Evolutionary conservation across 1,284 basidiomycete genomes (phyloP).

Genomic region (Cryptococcus sp.): DNA sequence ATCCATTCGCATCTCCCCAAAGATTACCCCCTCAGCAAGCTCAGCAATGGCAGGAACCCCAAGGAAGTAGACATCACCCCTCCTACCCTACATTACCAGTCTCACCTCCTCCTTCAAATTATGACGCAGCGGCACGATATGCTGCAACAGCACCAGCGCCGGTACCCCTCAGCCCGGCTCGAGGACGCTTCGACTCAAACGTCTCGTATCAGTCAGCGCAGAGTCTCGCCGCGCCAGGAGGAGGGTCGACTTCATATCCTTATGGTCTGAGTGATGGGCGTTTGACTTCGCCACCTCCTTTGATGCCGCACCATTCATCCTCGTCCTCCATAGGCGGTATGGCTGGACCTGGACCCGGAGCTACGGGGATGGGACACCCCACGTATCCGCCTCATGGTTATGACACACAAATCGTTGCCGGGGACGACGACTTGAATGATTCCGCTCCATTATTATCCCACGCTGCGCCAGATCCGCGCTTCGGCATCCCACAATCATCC

Average conservation of each 20-base stretch:
- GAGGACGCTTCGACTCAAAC: conserved; percentile 28
- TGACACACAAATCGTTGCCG: conserved; percentile 7
- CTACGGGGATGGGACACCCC: not conserved
- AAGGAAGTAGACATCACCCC: conserved; percentile 28
- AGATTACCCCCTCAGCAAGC: conserved; percentile 3
- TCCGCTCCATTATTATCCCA: conserved; percentile 40
- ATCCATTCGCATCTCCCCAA: conserved; percentile 16
- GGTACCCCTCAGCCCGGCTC: conserved; percentile 6
- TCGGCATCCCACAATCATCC: conserved; percentile 24
- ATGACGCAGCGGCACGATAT: conserved; percentile 7
- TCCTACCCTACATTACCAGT: conserved; percentile 23
- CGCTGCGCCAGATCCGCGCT: conserved; percentile 32
- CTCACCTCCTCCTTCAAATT: conserved; percentile 10
- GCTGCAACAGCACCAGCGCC: conserved; percentile 8
- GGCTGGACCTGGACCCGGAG: conserved; percentile 10
- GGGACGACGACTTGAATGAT: conserved; percentile 43
- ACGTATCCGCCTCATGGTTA: conserved; percentile 21
- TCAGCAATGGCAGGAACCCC: conserved; percentile 19
- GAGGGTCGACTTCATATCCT: conserved; percentile 11
- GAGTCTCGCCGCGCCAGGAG: not conserved
- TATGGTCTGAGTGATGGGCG: conserved; percentile 31
- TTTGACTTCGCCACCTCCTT: conserved; percentile 41
- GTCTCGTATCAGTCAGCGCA: conserved; percentile 17
- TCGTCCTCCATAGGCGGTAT: conserved; percentile 8
- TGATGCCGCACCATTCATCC: conserved; percentile 32